A percentile compares a stretch with the other conserved stretches of the same genome.
Conservation (phyloP, 306 rosid species). For the Sicyos edulis region DNA sequence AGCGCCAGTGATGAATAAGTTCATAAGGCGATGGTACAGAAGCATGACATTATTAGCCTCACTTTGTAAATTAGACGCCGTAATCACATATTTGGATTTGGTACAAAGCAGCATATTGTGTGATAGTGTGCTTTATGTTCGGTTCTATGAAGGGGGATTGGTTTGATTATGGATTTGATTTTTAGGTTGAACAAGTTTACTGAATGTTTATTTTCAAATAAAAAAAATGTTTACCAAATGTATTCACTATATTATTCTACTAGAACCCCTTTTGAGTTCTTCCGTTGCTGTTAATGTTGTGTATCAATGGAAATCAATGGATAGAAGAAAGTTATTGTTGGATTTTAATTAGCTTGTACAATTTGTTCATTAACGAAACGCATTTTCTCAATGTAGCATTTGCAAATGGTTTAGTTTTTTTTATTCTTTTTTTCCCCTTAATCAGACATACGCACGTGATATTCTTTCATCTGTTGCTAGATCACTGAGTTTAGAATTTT, state of each 20-base stretch:
- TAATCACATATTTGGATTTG: background rate
- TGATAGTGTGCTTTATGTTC: background rate
- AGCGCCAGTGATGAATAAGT: background rate
- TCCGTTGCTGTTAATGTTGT: background rate
- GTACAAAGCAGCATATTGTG: conserved; percentile 3
- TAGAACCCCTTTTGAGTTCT: background rate
- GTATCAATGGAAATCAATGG: background rate
- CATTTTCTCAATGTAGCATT: too few relatives aligned
- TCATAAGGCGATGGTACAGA: background rate
- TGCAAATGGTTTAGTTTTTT: too few relatives aligned
- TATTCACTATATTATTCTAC: background rate
- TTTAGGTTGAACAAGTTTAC: background rate
- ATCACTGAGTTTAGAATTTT: too few relatives aligned
- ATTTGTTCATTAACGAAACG: too few relatives aligned
- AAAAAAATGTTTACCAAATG: background rate
- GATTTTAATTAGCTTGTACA: background rate
- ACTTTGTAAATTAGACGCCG: conserved; percentile 16
- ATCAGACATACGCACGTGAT: too few relatives aligned
- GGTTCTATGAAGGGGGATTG: background rate
- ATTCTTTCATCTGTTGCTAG: too few relatives aligned
- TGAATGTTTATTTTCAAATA: too few relatives aligned
- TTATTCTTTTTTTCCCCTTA: too few relatives aligned
- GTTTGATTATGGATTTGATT: background rate
- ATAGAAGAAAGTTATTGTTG: background rate
- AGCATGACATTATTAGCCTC: background rate